These are phyloP conservation scores for Acanthamoeba royreba DNA, from an alignment of 208 protist genomes.

Conservation along the genomic window DNA sequence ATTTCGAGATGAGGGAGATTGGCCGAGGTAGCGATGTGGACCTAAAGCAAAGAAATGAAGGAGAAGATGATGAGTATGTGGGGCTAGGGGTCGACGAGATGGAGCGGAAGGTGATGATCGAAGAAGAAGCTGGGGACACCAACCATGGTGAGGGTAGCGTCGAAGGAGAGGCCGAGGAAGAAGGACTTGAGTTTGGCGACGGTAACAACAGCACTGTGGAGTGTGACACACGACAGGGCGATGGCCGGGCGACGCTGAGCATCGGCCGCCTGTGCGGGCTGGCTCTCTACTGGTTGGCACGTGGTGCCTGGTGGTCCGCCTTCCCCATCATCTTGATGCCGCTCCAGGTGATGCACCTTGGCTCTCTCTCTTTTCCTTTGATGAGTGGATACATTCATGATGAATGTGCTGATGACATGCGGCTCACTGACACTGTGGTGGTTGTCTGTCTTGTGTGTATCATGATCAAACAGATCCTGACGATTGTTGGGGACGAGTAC, in stretches of 20 bases:
- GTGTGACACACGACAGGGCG: too few species aligned
- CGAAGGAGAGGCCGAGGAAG: background rate
- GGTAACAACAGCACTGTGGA: background rate
- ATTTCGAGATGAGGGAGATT: too few species aligned
- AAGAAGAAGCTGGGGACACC: too few species aligned
- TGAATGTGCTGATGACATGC: too few species aligned
- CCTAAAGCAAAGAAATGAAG: background rate
- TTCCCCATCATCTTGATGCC: background rate
- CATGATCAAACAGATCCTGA: background rate
- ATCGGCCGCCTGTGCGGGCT: background rate
- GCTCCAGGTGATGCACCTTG: background rate
- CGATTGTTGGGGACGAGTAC: background rate
- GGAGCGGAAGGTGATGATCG: too few species aligned
- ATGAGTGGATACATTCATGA: too few species aligned
- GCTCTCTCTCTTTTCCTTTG: background rate
- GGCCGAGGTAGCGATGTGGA: too few species aligned
- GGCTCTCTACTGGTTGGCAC: background rate
- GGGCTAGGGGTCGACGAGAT: too few species aligned
- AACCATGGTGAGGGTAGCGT: too few species aligned
- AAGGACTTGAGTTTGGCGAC: background rate
- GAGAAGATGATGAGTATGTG: too few species aligned
- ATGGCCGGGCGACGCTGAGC: background rate
- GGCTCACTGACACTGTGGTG: too few species aligned
- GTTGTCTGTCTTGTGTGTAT: too few species aligned
- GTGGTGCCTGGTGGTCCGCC: background rate